These are phyloP conservation scores for Coemansia sp. DNA, from an alignment of 192 early-diverging fungal species.

Conservation along the genomic window DNA sequence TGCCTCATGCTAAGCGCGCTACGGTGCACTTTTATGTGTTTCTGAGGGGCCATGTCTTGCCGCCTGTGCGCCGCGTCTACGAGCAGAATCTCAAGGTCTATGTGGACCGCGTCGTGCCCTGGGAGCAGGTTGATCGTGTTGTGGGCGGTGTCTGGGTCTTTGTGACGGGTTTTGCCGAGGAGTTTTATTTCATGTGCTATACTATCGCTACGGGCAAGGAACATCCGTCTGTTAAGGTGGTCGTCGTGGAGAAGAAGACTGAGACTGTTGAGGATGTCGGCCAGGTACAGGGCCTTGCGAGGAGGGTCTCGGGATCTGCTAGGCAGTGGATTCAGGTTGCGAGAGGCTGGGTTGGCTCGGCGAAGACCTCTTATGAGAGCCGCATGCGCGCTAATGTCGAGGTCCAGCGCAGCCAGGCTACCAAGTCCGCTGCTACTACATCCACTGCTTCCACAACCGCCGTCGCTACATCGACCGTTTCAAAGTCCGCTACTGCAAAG, in stretches of 20 bases:
- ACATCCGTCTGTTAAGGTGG: conserved; percentile 18
- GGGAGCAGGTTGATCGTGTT: conserved; percentile 32
- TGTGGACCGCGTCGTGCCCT: conserved; percentile 51
- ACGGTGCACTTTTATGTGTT: conserved; percentile 25
- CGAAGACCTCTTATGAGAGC: conserved; percentile 21
- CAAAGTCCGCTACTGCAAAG: not conserved
- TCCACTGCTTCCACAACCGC: not conserved
- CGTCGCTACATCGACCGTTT: not conserved
- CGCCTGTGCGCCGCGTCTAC: conserved; percentile 25
- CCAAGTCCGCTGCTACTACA: not conserved
- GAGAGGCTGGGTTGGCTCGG: conserved; percentile 36
- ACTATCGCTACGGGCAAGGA: conserved; percentile 43
- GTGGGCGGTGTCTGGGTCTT: not conserved
- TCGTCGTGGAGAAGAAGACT: conserved; percentile 8
- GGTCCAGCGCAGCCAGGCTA: conserved; percentile 21
- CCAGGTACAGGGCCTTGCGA: conserved; percentile 23
- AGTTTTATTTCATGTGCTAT: conserved; percentile 51
- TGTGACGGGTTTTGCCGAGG: conserved; percentile 22
- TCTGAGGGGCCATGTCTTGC: conserved; percentile 19
- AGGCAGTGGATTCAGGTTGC: conserved; percentile 53
- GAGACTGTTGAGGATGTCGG: conserved; percentile 3
- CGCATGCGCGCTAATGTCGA: conserved; percentile 20
- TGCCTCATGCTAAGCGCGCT: conserved; percentile 27
- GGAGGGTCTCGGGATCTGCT: conserved; percentile 36
- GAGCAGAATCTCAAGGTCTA: conserved; percentile 28